phyloP scores from a whole-genome alignment of 2,329 filamentous ascomycete species.

The Fusarium anguioides region DNA sequence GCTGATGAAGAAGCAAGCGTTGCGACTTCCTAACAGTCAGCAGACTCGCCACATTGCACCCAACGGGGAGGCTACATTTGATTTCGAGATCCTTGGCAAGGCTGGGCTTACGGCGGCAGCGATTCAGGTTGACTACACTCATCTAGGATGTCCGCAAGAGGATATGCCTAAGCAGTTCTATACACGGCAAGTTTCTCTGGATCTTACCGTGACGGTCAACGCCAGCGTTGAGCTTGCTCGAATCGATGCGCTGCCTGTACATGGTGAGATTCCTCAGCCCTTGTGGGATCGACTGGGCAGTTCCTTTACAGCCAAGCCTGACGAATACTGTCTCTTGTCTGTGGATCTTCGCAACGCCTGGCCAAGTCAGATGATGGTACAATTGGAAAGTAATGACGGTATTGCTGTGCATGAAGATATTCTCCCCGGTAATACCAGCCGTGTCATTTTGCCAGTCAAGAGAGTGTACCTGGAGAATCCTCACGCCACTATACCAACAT shows the following conservation, averaged over 20 bases:
- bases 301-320: constrained; percentile 54
- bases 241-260: constrained; percentile 81
- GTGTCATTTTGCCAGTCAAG: constrained; percentile 80
- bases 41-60: constrained; percentile 72
- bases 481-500: constrained; percentile 79
- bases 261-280: constrained; percentile 70
- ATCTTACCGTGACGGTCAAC: constrained; percentile 90
- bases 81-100: constrained; percentile 87
- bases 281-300: constrained; percentile 64
- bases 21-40: constrained; percentile 65
- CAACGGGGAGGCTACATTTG: constrained; percentile 75
- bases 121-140: constrained; percentile 87
- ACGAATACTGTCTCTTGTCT: constrained; percentile 80
- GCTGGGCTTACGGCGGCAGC: constrained; percentile 82
- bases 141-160: constrained; percentile 76
- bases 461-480: constrained; percentile 82
- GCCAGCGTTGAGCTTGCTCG: constrained; percentile 85
- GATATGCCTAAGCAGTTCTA: constrained; percentile 80
- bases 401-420: constrained; percentile 66
- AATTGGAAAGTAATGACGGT: constrained; percentile 65
- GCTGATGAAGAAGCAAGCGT: constrained; percentile 77
- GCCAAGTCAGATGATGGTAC: constrained; percentile 80
- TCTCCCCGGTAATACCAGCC: constrained; percentile 75
- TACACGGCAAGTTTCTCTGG: constrained; percentile 83
- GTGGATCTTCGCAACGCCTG: constrained; percentile 91